Evolutionary conservation across 2,329 filamentous ascomycete genomes (phyloP), one percentile per base, ranked within the genome.

Genomic region (Aspergillus piperis): DNA sequence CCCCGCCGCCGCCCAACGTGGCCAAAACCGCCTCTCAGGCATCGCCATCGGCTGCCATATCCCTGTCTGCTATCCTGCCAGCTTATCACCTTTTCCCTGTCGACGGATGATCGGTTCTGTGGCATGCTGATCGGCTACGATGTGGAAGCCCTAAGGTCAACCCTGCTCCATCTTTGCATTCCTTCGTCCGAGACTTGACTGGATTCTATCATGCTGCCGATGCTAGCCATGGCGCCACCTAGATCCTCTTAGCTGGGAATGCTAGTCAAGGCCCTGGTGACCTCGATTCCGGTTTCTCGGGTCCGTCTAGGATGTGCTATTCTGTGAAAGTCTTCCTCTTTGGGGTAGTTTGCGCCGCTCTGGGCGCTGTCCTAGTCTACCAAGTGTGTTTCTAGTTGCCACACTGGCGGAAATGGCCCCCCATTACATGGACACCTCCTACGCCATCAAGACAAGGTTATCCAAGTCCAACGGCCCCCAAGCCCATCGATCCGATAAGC

Each of bases 401-500:
- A 44, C 41, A 42, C 41, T 8, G 17, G 41, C 10, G 10, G 5
- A 21, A 21, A 21, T 13, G 41, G 13, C 32, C 32, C 32, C 32
- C 32, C 32, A 36, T 13, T 36, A 5, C 32, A 36, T 36, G 32
- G 32, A 13, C 10, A 5, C 32, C 32, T 36, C 32, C 32, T 36
- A 21, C 8, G 25, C 47, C 47, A 50, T 50, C 47, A 19, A 50
- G 47, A 50, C 47, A 50, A 50, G 47, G 47, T 50, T 50, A 50
- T 17, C n/a, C n/a, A 41, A 38, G 39, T 53, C 47, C 54, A 54
- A 56, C 58, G 55, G 56, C 49, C 58, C 39, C 53, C 58, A 54
- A 61, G 56, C 58, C 44, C 44, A 55, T 38, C 50, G 49, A 62
- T 63, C 32, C 59, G 61, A 64, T 65, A 61, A 58, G 59, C 53